A percentile compares a stretch with the other conserved stretches of the same genome.
These are phyloP conservation scores for Chlamydomonas sp. DNA, from an alignment of 139 green algal species.

Conservation along the genomic window DNA sequence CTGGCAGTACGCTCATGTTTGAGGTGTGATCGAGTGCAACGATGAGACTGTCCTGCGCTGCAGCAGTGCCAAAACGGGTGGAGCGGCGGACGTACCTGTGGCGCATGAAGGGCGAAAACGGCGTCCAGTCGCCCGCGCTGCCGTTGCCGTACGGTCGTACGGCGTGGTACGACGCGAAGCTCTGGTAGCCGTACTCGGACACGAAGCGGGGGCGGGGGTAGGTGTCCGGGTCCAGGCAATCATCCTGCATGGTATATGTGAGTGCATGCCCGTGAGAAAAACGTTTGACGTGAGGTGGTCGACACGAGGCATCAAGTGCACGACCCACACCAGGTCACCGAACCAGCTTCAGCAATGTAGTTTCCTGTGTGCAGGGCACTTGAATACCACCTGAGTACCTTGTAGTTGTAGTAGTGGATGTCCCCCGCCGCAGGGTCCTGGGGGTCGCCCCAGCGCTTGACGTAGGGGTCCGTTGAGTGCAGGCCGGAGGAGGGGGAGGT, in stretches of 20 bases:
- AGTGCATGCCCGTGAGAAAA: too few species aligned
- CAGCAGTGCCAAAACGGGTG: background rate
- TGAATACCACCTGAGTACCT: background rate
- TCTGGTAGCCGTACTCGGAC: conserved; percentile 76
- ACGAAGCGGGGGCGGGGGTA: conserved; percentile 68
- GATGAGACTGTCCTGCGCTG: background rate
- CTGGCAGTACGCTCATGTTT: too few species aligned
- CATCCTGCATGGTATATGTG: background rate
- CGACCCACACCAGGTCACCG: too few species aligned
- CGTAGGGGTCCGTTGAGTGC: conserved; percentile 18
- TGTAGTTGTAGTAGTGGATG: conserved; percentile 86
- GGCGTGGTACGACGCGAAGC: conserved; percentile 59
- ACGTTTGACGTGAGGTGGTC: too few species aligned
- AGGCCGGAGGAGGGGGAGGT: conserved; percentile 70
- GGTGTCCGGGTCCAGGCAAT: conserved; percentile 54
- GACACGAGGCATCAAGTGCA: too few species aligned
- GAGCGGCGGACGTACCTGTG: conserved; percentile 47
- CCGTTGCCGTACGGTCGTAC: conserved; percentile 43
- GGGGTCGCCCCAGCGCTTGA: conserved; percentile 54
- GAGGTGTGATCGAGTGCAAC: too few species aligned
- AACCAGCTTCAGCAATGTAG: too few species aligned
- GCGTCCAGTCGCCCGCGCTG: conserved; percentile 48
- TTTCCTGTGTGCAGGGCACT: background rate
- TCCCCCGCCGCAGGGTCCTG: conserved; percentile 63
- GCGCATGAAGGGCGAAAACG: conserved; percentile 50